phyloP scores from a whole-genome alignment of 2,329 filamentous ascomycete species.

The Aspergillaceae sp. region DNA sequence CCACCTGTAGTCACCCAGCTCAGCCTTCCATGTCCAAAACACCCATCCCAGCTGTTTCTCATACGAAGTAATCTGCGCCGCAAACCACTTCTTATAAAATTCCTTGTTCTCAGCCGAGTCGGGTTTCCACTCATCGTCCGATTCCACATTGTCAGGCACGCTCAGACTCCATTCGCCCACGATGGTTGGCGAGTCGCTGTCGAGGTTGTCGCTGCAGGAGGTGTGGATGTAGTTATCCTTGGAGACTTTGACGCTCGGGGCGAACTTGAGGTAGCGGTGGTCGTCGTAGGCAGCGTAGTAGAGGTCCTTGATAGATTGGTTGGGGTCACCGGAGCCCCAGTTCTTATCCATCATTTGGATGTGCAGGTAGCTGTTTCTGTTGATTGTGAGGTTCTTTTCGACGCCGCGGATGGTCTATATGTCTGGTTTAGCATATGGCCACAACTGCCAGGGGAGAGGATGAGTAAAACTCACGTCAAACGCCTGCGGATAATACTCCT shows the following conservation, averaged over 20 bases:
- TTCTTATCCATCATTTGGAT: slow-evolving; percentile 46
- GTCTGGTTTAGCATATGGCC: background rate
- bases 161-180: slow-evolving; percentile 53
- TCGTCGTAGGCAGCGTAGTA: slow-evolving; percentile 48
- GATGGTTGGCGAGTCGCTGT: slow-evolving; percentile 40
- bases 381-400: slow-evolving; percentile 40
- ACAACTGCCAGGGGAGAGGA: background rate
- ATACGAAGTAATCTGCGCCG: slow-evolving; percentile 48
- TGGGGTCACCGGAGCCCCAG: slow-evolving; percentile 51
- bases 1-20: slow-evolving; percentile 32
- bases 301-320: slow-evolving; percentile 35
- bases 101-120: slow-evolving; percentile 27
- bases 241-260: slow-evolving; percentile 30
- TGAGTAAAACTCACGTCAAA: slow-evolving; percentile 20
- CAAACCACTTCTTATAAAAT: slow-evolving; percentile 52
- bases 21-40: slow-evolving; percentile 54
- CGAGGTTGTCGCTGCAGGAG: slow-evolving; percentile 43
- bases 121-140: slow-evolving; percentile 37
- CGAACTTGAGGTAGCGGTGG: slow-evolving; percentile 53
- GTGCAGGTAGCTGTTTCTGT: slow-evolving; percentile 40
- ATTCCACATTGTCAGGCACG: slow-evolving; percentile 43
- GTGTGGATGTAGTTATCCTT: slow-evolving; percentile 44
- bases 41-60: slow-evolving; percentile 48
- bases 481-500: slow-evolving; percentile 43
- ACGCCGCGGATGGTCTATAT: slow-evolving; percentile 39